phyloP scores from a whole-genome alignment of 1,139 yeast species.

The Eremothecium sinecaudum region DNA sequence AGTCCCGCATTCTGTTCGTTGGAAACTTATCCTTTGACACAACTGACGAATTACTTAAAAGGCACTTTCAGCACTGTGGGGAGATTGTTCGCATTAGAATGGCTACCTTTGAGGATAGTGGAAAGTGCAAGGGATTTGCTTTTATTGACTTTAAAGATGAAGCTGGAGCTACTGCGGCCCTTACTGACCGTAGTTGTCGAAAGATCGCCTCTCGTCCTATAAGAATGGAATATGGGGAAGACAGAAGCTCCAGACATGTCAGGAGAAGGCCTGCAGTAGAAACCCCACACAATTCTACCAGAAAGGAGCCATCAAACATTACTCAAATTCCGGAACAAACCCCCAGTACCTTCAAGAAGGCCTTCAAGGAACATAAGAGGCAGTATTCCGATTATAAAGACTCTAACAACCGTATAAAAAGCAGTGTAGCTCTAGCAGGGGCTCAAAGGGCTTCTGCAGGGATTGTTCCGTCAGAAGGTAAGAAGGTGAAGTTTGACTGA shows the following conservation, averaged over 20 bases:
- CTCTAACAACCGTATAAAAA: slow-evolving; percentile 46
- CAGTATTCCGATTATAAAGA: slow-evolving; percentile 15
- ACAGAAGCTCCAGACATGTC: slow-evolving; percentile 63
- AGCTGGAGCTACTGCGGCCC: slow-evolving; percentile 73
- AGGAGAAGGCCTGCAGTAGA: slow-evolving; percentile 18
- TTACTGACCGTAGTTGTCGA: slow-evolving; percentile 61
- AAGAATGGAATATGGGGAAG: slow-evolving; percentile 91
- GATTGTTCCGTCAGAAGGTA: slow-evolving; percentile 84
- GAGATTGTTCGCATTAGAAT: slow-evolving; percentile 74
- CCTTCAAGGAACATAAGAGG: slow-evolving; percentile 11
- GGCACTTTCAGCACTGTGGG: slow-evolving; percentile 69
- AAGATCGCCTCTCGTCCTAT: slow-evolving; percentile 64
- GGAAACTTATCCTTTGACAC: slow-evolving; percentile 92
- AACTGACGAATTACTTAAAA: slow-evolving; percentile 66
- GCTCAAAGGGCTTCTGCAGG: slow-evolving; percentile 91
- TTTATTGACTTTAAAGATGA: slow-evolving; percentile 79
- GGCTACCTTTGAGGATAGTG: slow-evolving; percentile 95
- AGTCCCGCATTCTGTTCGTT: slow-evolving; percentile 79
- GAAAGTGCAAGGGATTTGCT: slow-evolving; percentile 95
- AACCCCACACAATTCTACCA: slow-evolving; percentile 3
- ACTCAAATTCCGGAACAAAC: slow-evolving; percentile 9
- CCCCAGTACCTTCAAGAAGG: slow-evolving; percentile 10
- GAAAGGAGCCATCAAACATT: slow-evolving; percentile 10
- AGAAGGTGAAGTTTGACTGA: slow-evolving; percentile 59
- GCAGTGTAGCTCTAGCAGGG: slow-evolving; percentile 78